phyloP scores from a whole-genome alignment of 2,329 filamentous ascomycete species.

The Lecanicillium sp. region DNA sequence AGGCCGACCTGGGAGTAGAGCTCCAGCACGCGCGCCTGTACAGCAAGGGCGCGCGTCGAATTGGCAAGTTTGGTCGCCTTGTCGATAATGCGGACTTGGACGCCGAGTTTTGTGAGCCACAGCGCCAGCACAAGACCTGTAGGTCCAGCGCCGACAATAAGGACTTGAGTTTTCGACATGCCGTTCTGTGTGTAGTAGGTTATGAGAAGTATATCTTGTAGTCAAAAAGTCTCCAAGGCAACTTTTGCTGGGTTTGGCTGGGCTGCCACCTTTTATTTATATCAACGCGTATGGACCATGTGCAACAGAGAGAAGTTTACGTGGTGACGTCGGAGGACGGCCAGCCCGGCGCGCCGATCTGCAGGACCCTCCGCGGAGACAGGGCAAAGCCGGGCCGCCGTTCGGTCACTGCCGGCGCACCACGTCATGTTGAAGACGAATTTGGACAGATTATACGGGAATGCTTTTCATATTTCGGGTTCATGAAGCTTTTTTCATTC shows the following conservation, averaged over 20 bases:
- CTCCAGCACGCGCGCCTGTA: constrained; percentile 7
- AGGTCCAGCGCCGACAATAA: constrained; percentile 13
- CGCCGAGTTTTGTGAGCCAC: constrained; percentile 12
- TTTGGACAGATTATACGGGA: too few relatives aligned
- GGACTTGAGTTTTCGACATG: constrained; percentile 6
- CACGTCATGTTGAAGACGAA: too few relatives aligned
- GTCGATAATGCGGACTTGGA: constrained; percentile 12
- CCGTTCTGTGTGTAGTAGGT: background rate
- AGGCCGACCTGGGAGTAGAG: constrained; percentile 10
- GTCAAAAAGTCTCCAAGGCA: too few relatives aligned
- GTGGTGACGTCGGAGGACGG: too few relatives aligned
- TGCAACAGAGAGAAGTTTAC: background rate
- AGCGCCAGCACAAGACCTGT: constrained; percentile 11
- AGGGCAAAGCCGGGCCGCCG: background rate
- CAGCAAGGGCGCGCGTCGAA: constrained; percentile 10
- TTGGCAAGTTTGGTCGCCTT: background rate
- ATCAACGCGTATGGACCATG: background rate
- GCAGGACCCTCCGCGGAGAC: constrained; percentile 1
- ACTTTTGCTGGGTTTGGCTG: too few relatives aligned
- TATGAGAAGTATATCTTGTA: too few relatives aligned
- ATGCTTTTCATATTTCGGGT: too few relatives aligned
- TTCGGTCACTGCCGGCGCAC: too few relatives aligned
- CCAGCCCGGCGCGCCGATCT: too few relatives aligned
- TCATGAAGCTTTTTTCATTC: too few relatives aligned
- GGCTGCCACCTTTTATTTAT: background rate